Base-by-base conservation (phyloP, 139 green algal species). In the Micromonas pusilla region DNA sequence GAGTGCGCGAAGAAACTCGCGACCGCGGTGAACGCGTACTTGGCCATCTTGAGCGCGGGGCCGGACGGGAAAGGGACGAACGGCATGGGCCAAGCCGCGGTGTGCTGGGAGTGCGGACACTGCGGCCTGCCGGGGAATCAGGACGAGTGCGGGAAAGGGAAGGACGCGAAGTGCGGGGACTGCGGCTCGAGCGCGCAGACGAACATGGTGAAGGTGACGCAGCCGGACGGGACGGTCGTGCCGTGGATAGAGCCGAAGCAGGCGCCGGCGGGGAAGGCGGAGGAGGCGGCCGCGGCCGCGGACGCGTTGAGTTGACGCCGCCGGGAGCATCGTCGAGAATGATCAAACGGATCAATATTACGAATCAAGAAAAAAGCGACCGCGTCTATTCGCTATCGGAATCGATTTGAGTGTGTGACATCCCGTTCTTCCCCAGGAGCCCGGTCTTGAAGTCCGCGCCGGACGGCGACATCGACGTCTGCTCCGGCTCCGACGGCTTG, bases 201-300 rank as follows among this genome's bases (percentile, higher is more conserved):
- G 20, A 78, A 78, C 52, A 64, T 54, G 25, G 72, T 78, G 25
- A 34, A 70, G 3, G 23, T 67, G 20, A 78, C 26, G 52, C 72
- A 70, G 31, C 3, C 45, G 20, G 72, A 78, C 52, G 72, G 72
- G 2, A 70, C 72, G 2, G 52, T 67, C 2, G 39, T 78, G 1
- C 72, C 72, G 23, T 78, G 72, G 72, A 66, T 78, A 25, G 72
- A 78, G 45, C 45, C 16, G 45, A 57, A 57, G 45, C n/a, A n/a
- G n/a, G n/a, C n/a, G n/a, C n/a, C n/a, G n/a, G n/a, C n/a, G n/a
- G n/a, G n/a, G n/a, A n/a, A n/a, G n/a, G n/a, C n/a, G n/a, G n/a
- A n/a, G n/a, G n/a, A n/a, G n/a, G n/a, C n/a, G n/a, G n/a, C n/a
- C n/a, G n/a, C n/a, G n/a, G n/a, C n/a, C n/a, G n/a, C n/a, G n/a